Evolutionary conservation across 202 grass and related monocot genomes (phyloP).

Genomic region (Brachypodium distachyon): DNA sequence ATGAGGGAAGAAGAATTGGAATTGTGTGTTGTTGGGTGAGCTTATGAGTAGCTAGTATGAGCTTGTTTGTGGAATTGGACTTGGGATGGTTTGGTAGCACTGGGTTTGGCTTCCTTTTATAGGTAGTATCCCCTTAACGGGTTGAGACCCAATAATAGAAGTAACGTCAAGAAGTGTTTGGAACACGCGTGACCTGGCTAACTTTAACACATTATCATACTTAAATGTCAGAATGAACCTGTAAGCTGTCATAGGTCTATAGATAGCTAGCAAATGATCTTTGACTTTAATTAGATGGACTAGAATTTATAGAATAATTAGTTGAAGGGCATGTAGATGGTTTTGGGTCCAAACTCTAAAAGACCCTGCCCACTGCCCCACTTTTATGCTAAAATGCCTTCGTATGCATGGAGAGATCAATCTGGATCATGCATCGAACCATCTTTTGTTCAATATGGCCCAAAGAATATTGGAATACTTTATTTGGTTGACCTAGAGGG

Average conservation of each 20-base stretch:
- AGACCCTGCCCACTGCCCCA: neutral
- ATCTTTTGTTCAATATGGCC: neutral
- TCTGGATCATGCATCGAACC: neutral
- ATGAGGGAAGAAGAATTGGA: neutral
- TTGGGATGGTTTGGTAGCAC: slow-evolving; percentile 13
- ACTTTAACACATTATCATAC: neutral
- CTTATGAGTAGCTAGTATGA: neutral
- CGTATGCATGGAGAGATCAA: neutral
- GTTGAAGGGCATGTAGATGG: neutral
- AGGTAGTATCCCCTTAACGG: slow-evolving; percentile 11
- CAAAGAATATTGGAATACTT: neutral
- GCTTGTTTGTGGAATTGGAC: neutral
- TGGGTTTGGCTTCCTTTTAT: slow-evolving; percentile 18
- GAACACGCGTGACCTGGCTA: neutral
- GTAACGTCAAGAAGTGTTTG: neutral
- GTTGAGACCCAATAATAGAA: neutral
- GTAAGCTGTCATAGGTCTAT: neutral
- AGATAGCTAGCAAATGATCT: neutral
- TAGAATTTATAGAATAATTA: slow-evolving; percentile 5
- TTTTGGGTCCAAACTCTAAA: neutral
- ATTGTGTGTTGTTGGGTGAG: neutral
- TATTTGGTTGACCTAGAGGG: neutral
- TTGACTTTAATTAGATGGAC: neutral
- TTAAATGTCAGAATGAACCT: slow-evolving; percentile 1
- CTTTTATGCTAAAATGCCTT: neutral